Percentiles rank a stretch among this genome's conserved stretches.
phyloP scores from a whole-genome alignment of 345 rosid genomes.

The Reutealis trisperma region DNA sequence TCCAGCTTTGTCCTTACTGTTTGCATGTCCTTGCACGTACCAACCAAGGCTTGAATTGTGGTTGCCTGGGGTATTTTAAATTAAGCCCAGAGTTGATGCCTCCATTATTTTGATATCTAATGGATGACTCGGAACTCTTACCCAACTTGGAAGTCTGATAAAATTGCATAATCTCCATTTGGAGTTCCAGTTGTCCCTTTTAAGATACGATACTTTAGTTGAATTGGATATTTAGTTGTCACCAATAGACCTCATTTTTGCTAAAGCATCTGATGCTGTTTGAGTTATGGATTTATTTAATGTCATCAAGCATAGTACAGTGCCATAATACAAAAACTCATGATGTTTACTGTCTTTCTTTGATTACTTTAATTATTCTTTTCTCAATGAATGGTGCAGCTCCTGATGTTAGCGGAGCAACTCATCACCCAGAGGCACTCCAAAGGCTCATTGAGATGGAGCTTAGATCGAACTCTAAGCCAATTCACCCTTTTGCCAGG shows the following conservation, averaged over 20 bases:
- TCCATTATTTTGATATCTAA: background rate
- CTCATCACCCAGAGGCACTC: slow-evolving; percentile 64
- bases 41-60: background rate
- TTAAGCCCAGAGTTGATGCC: background rate
- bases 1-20: background rate
- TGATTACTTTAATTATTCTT: background rate
- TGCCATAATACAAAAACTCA: background rate
- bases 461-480: slow-evolving; percentile 64
- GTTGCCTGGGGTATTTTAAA: background rate
- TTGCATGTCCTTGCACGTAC: background rate
- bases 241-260: background rate
- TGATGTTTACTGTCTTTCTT: background rate
- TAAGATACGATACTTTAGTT: background rate
- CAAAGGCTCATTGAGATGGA: slow-evolving; percentile 82
- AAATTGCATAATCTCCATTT: background rate
- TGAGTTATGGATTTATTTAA: background rate
- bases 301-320: background rate
- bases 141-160: background rate
- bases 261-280: background rate
- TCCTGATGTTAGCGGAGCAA: slow-evolving; percentile 48
- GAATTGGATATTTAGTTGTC: background rate
- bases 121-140: too few relatives aligned
- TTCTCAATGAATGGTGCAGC: slow-evolving; percentile 35
- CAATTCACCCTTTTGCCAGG: slow-evolving; percentile 42
- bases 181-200: background rate